phyloP scores from a whole-genome alignment of 495 filamentous ascomycete species.

The Bathelium albidoporum region DNA sequence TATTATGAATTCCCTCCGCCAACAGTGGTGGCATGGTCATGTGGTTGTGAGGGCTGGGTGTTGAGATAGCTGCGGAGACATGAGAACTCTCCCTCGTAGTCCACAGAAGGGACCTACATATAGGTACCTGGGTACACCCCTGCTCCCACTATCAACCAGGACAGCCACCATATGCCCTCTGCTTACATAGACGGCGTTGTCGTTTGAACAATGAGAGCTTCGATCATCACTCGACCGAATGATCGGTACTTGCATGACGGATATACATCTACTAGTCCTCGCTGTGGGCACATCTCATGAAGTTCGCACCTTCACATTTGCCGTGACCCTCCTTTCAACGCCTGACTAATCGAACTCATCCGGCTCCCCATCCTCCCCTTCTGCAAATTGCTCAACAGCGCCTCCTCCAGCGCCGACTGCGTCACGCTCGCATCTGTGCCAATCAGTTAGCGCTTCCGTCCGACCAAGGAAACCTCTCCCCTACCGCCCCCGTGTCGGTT shows the following conservation, averaged over 20 bases:
- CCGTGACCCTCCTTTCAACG: conserved; percentile 29
- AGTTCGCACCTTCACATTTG: not conserved
- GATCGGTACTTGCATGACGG: too few relatives aligned
- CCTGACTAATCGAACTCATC: conserved; percentile 75
- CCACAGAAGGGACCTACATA: too few relatives aligned
- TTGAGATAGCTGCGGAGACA: too few relatives aligned
- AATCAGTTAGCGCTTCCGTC: not conserved
- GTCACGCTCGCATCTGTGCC: conserved; percentile 77
- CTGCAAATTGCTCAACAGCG: conserved; percentile 85
- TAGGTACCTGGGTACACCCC: too few relatives aligned
- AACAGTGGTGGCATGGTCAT: too few relatives aligned
- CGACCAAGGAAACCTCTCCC: not conserved
- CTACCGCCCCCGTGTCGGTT: not conserved
- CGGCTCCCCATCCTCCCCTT: conserved; percentile 70
- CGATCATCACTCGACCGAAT: not conserved
- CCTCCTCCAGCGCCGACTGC: conserved; percentile 87
- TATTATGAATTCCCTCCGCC: too few relatives aligned
- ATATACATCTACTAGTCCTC: not conserved
- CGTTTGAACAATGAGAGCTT: too few relatives aligned
- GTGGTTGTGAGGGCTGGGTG: too few relatives aligned
- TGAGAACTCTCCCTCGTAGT: too few relatives aligned
- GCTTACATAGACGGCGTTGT: too few relatives aligned
- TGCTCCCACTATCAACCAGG: too few relatives aligned
- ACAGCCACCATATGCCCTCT: too few relatives aligned
- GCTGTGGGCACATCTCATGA: not conserved